phyloP scores from a whole-genome alignment of 331 rosid species.

The Spiraea crenata region DNA sequence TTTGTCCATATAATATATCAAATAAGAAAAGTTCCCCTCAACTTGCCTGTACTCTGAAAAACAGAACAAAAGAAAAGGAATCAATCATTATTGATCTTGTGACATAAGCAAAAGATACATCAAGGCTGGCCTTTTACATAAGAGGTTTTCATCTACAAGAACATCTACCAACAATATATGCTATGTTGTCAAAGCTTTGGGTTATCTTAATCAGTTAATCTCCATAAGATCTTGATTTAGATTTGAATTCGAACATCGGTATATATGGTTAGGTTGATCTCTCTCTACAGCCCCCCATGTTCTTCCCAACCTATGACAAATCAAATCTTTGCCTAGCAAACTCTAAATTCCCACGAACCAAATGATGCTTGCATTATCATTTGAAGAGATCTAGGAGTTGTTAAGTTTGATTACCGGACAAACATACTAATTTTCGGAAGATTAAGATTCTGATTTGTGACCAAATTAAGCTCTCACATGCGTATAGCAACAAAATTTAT shows the following conservation, averaged over 20 bases:
- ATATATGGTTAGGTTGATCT: conserved; percentile 35
- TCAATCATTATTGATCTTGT: conserved; percentile 48
- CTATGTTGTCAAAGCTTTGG: conserved; percentile 29
- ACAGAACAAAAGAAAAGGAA: neutral
- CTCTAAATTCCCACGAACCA: conserved; percentile 41
- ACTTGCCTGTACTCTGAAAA: neutral
- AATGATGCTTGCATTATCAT: conserved; percentile 19
- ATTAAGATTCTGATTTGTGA: conserved; percentile 78
- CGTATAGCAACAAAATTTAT: conserved; percentile 35
- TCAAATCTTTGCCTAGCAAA: conserved; percentile 47
- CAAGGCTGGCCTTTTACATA: conserved; percentile 33
- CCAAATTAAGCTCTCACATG: conserved; percentile 11
- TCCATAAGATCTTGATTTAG: conserved; percentile 29
- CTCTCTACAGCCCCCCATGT: neutral
- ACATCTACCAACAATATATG: conserved; percentile 38
- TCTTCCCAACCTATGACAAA: conserved; percentile 49
- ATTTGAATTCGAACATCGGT: conserved; percentile 29
- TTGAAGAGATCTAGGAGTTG: conserved; percentile 37
- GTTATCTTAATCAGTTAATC: conserved; percentile 25
- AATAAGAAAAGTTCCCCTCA: neutral
- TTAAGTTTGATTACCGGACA: conserved; percentile 50
- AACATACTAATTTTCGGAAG: conserved; percentile 50
- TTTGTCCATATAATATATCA: too few species aligned
- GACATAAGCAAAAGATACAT: conserved; percentile 34
- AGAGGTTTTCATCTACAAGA: conserved; percentile 27